Evolutionary conservation across 371 early-diverging fungal genomes (phyloP).

Genomic region (Mucor circinelloides): DNA sequence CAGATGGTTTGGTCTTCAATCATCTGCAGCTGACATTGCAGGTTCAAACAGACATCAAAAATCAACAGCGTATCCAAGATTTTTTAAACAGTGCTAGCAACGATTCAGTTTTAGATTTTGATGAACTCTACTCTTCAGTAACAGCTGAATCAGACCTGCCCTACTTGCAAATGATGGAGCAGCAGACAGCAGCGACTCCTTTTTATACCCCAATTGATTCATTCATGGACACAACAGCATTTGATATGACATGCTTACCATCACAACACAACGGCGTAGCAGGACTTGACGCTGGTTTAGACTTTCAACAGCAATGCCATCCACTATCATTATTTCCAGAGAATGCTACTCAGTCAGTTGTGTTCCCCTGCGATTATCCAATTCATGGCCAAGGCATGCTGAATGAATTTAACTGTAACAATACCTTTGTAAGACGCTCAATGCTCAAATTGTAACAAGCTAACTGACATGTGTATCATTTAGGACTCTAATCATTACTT

Average conservation of each 20-base stretch:
- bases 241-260: slow-evolving; percentile 4
- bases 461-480: not conserved
- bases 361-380: slow-evolving; percentile 2
- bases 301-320: not conserved
- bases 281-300: slow-evolving; percentile 2
- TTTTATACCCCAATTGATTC: slow-evolving; percentile 12
- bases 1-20: slow-evolving; percentile 9
- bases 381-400: slow-evolving; percentile 5
- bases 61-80: slow-evolving; percentile 10
- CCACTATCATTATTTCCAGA: not conserved
- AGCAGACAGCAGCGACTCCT: not conserved
- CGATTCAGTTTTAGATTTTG: not conserved
- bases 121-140: slow-evolving; percentile 11
- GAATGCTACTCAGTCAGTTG: not conserved
- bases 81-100: slow-evolving; percentile 3
- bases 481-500: not conserved
- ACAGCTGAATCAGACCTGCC: slow-evolving; percentile 6
- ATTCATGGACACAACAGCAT: not conserved
- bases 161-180: slow-evolving; percentile 12
- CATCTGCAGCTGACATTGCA: slow-evolving; percentile 15
- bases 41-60: slow-evolving; percentile 14
- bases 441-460: too few species aligned
- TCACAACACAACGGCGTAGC: not conserved
- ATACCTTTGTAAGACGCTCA: slow-evolving; percentile 8
- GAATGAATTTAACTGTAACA: not conserved